Evolutionary conservation across 176 grass and related monocot genomes (phyloP), one percentile per base, ranked within the genome.

Genomic region (Panicum miliaceum): DNA sequence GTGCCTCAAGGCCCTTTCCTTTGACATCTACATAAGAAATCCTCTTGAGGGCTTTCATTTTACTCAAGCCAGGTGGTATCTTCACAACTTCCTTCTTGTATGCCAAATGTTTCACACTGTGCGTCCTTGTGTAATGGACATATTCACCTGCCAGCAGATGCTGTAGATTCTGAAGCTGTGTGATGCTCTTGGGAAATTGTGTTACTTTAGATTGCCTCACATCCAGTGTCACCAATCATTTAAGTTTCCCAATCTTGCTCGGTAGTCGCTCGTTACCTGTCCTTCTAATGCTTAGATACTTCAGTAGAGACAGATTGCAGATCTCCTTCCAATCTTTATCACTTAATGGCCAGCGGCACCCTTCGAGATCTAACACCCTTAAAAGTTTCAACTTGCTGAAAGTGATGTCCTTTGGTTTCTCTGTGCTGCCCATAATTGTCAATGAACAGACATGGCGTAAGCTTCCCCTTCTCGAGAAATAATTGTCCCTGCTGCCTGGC

Each of bases 331-430:
- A 53, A 22, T 52, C 46, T 36, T 22, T 1, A 9, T 36, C 3
- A 0, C 15, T 56, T 35, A 75, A 53, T 53, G 51, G 10, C 46
- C 71, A 75, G 8, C 26, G 7, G 16, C 41, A 75, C 10, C 71
- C 48, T 40, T 76, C 41, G 16, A 71, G 68, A 15, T 71, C 68
- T 27, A 71, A 26, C 68, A 71, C 68, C 41, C 68, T 47, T 5
- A 71, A 26, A 16, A 71, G 68, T 1, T 7, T 71, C 1, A 71
- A 5, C 1, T 46, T 2, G 5, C 5, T 9, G 29, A 66, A 65
- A 18, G 13, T 37, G 15, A 42, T 14, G 0, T 12, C 10, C 1
- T 6, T 1, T 3, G 41, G 41, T 26, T 11, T 71, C 22, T 47
- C 68, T 7, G 40, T 71, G n/a, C 68, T 47, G n/a, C 41, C n/a